A percentile compares a stretch with the other conserved stretches of the same genome.
Conservation (phyloP, 1,284 basidiomycete genomes). For the Cryptococcus sp. region DNA sequence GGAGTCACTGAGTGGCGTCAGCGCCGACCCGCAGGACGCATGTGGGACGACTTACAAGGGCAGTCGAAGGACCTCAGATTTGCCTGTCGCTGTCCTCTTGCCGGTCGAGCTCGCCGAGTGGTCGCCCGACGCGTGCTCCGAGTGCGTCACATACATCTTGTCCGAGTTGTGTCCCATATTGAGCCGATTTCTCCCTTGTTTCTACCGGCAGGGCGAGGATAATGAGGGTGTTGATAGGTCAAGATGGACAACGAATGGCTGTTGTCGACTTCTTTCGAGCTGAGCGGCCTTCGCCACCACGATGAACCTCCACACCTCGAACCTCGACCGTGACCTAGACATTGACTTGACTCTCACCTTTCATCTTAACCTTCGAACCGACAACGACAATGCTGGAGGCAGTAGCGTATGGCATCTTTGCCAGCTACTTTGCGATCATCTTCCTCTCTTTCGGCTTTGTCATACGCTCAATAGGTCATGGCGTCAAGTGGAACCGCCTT, state of each 20-base stretch:
- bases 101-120: constrained; percentile 44
- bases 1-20: constrained; percentile 56
- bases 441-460: constrained; percentile 47
- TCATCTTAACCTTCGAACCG: background rate
- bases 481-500: constrained; percentile 12
- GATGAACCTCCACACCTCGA: too few species aligned
- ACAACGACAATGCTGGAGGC: constrained; percentile 17
- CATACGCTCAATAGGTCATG: constrained; percentile 35
- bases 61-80: constrained; percentile 40
- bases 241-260: too few species aligned
- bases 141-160: constrained; percentile 47
- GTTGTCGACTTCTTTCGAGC: too few species aligned
- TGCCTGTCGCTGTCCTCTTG: constrained; percentile 34
- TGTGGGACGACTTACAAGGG: constrained; percentile 39
- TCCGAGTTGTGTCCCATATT: constrained; percentile 46
- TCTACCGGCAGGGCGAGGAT: too few species aligned
- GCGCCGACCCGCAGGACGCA: background rate
- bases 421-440: constrained; percentile 53
- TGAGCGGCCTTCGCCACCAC: too few species aligned
- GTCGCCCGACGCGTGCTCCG: constrained; percentile 43
- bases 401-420: constrained; percentile 49
- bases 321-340: background rate
- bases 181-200: constrained; percentile 1
- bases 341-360: background rate
- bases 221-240: too few species aligned